These are phyloP conservation scores for Oryza longistaminata DNA, from an alignment of 176 grass and related monocot species.

Conservation along the genomic window DNA sequence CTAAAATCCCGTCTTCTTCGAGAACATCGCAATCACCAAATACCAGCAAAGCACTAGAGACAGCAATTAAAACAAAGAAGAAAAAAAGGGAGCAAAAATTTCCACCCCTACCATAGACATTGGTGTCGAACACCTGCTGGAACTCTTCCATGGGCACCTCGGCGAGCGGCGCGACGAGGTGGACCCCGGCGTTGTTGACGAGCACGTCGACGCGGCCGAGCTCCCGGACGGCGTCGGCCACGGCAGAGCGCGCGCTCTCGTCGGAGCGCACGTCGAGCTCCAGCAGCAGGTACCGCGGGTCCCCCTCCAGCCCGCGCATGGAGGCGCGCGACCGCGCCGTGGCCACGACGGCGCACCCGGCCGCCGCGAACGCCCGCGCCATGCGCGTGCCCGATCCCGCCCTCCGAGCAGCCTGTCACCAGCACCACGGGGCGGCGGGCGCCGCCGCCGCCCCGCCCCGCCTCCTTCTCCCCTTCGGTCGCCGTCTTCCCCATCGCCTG, in stretches of 20 bases:
- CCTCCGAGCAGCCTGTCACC: slow-evolving; percentile 86
- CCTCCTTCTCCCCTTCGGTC: neutral
- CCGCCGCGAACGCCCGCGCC: slow-evolving; percentile 60
- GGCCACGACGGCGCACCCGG: slow-evolving; percentile 74
- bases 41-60: neutral
- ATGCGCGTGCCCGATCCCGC: slow-evolving; percentile 80
- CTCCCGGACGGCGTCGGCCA: slow-evolving; percentile 47
- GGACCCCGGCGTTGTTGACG: slow-evolving; percentile 90
- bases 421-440: slow-evolving; percentile 53
- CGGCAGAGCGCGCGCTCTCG: slow-evolving; percentile 46
- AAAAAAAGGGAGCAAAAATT: neutral
- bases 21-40: slow-evolving; percentile 1
- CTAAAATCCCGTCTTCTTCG: slow-evolving; percentile 5
- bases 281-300: slow-evolving; percentile 53
- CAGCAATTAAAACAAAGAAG: neutral
- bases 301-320: slow-evolving; percentile 63
- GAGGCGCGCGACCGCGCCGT: slow-evolving; percentile 70
- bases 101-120: slow-evolving; percentile 67
- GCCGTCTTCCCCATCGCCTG: slow-evolving; percentile 23
- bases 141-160: slow-evolving; percentile 76
- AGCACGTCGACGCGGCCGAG: slow-evolving; percentile 78
- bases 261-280: slow-evolving; percentile 75
- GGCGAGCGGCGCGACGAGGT: slow-evolving; percentile 82
- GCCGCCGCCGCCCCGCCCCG: neutral
- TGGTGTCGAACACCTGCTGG: slow-evolving; percentile 72